Base-by-base conservation (phyloP, 345 rosid genomes). In the Linum lewisii region DNA sequence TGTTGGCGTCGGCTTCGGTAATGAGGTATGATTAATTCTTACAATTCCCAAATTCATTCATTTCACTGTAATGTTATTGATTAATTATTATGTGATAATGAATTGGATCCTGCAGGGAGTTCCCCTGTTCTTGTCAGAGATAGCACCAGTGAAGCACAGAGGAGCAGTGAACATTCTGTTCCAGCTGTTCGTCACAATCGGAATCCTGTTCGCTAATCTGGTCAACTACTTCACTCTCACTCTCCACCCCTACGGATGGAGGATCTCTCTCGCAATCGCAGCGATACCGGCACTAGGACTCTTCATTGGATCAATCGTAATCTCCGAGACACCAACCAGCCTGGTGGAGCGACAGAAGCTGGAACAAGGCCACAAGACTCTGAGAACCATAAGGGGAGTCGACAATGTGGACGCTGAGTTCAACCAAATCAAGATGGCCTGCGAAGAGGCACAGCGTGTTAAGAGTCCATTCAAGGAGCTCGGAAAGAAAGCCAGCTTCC, bases 121-220 rank as follows among this genome's bases (percentile, higher is more conserved):
- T 57, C 95, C 89, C 1, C 72, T 87, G 37, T 83, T 84, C 71
- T 20, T 82, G 26, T 87, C 92, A 2, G 87, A 84, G 66, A 77
- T 84, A 38, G 85, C 87, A 18, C 89, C 86, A 0, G 72, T 64
- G 21, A 57, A 75, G 36, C 67, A 63, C 42, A 64, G 89, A 2
- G 91, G 95, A 68, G 89, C 82, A 4, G 71, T 84, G 44, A 84
- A 82, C 76, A 79, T 84, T 36, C 50, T 51, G 10, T 83, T 80
- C 67, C 82, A 84, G 60, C 80, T 82, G 1, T 72, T 84, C 34
- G 71, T 84, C 18, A 81, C 84, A 14, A 69, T 82, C 1, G 88
- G 87, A 24, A 82, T 82, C 37, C 65, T 82, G 4, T 25, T 79
- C 0, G 84, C 87, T 0, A 81, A 82, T 62, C 1, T 75, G 0